Conservation (phyloP, 208 protist species). For the Strigomonas oncopelti region DNA sequence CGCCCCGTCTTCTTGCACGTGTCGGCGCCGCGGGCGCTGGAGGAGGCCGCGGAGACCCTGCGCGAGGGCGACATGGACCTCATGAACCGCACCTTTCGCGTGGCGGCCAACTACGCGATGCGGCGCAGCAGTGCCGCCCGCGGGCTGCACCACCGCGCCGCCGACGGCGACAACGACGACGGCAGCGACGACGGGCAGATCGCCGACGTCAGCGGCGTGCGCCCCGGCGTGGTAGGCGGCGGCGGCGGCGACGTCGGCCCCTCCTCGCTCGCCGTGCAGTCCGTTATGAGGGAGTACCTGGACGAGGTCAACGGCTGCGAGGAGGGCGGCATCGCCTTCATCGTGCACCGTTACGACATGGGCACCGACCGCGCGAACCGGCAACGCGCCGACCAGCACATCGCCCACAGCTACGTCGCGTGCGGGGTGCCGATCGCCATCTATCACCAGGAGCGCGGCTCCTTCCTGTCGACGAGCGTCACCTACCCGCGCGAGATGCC, state of each 20-base stretch:
- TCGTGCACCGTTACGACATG: conserved; percentile 66
- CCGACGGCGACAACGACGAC: neutral
- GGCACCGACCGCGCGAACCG: conserved; percentile 42
- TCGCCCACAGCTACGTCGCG: conserved; percentile 36
- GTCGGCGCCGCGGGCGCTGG: conserved; percentile 30
- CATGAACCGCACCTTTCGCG: conserved; percentile 40
- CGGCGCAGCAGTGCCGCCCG: conserved; percentile 1
- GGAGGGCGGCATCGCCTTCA: conserved; percentile 59
- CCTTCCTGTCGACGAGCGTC: conserved; percentile 58
- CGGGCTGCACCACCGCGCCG: conserved; percentile 1
- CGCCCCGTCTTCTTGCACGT: conserved; percentile 67
- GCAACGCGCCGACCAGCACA: conserved; percentile 54
- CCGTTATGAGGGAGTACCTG: conserved; percentile 35
- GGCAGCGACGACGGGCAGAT: neutral
- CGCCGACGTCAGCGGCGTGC: neutral
- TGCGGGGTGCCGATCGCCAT: conserved; percentile 53
- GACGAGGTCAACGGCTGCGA: conserved; percentile 77
- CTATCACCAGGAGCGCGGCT: conserved; percentile 64
- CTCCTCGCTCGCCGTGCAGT: conserved; percentile 19
- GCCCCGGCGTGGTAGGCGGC: neutral
- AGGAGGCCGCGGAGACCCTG: conserved; percentile 6
- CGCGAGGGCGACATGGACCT: conserved; percentile 23
- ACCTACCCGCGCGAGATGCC: conserved; percentile 23
- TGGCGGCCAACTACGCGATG: conserved; percentile 23
- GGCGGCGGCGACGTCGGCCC: conserved; percentile 2